Evolutionary conservation across 805 yeast species (phyloP).

Genomic region (Candida xyloterini): DNA sequence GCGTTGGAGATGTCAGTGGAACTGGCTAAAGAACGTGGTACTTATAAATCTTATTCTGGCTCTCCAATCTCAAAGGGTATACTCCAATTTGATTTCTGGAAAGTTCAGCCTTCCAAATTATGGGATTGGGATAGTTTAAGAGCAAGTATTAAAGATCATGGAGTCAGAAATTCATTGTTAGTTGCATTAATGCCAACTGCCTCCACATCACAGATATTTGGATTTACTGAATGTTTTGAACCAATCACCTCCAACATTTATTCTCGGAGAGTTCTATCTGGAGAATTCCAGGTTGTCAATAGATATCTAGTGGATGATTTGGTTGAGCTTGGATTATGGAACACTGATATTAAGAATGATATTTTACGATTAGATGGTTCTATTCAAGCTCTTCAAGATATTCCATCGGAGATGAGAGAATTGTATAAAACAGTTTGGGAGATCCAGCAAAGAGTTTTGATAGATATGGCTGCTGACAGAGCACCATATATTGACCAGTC

Average conservation of each 20-base stretch:
- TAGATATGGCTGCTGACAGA: conserved; percentile 83
- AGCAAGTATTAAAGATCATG: conserved; percentile 53
- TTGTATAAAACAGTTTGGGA: conserved; percentile 98
- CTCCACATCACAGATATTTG: conserved; percentile 92
- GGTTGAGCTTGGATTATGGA: conserved; percentile 81
- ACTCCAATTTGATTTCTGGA: conserved; percentile 88
- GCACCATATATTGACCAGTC: conserved; percentile 83
- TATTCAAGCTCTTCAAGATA: conserved; percentile 66
- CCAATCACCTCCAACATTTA: conserved; percentile 93
- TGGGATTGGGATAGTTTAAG: conserved; percentile 86
- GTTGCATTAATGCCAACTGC: conserved; percentile 99
- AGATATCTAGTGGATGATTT: conserved; percentile 81
- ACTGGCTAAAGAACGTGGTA: conserved; percentile 65
- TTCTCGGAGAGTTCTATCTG: conserved; percentile 85
- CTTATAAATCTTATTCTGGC: conserved; percentile 71
- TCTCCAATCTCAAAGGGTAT: conserved; percentile 88
- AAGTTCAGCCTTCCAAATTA: conserved; percentile 66
- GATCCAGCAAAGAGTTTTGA: conserved; percentile 76
- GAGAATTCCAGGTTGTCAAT: conserved; percentile 92
- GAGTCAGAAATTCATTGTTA: conserved; percentile 81
- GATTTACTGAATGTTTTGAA: conserved; percentile 93
- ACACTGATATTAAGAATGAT: conserved; percentile 69
- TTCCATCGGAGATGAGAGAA: conserved; percentile 71
- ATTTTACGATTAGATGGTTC: conserved; percentile 82
- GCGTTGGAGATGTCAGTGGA: conserved; percentile 86